Base-by-base conservation (phyloP, 2,329 filamentous ascomycete species). In the Sodiomyces alkalinus region DNA sequence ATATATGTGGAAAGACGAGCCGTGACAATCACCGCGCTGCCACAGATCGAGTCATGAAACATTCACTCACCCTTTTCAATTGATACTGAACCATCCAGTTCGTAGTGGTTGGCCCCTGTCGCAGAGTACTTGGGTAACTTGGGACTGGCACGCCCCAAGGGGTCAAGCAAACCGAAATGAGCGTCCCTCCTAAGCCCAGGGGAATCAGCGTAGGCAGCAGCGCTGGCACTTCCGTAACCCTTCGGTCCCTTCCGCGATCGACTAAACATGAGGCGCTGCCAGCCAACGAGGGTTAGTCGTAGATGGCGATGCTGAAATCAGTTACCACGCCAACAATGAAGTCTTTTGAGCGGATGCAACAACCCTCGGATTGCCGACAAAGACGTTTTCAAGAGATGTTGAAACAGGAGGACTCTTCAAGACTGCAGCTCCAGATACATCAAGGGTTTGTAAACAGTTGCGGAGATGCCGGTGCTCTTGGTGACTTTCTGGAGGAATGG, bases 11-110 rank as follows among this genome's bases (percentile, higher is more conserved):
- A 12, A 30, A 20, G 31, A n/a, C n/a, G n/a, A n/a, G n/a, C n/a
- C n/a, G n/a, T n/a, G n/a, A n/a, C n/a, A n/a, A n/a, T n/a, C n/a
- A n/a, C n/a, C n/a, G n/a, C n/a, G n/a, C n/a, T n/a, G n/a, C n/a
- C n/a, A n/a, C n/a, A n/a, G n/a, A n/a, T n/a, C n/a, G n/a, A n/a
- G n/a, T n/a, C n/a, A n/a, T n/a, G n/a, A n/a, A n/a, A n/a, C 19
- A 22, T 31, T 32, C 20, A 43, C 49, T 43, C 48, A 60, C 56
- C 55, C 45, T 57, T 56, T 38, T 56, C 55, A 21, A 50, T 48
- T 36, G 52, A 53, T 18, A 52, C 49, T 19, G 51, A 39, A 27
- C 43, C 41, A 39, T 48, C 45, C 33, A 41, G 21, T 28, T 34
- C 19, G 25, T 30, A 34, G 26, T 33, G 15, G 28, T 34, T 18